Percentiles rank a stretch among this genome's conserved stretches.
Evolutionary conservation across 2,329 filamentous ascomycete species (phyloP).

Genomic region (Coniochaeta sp.): DNA sequence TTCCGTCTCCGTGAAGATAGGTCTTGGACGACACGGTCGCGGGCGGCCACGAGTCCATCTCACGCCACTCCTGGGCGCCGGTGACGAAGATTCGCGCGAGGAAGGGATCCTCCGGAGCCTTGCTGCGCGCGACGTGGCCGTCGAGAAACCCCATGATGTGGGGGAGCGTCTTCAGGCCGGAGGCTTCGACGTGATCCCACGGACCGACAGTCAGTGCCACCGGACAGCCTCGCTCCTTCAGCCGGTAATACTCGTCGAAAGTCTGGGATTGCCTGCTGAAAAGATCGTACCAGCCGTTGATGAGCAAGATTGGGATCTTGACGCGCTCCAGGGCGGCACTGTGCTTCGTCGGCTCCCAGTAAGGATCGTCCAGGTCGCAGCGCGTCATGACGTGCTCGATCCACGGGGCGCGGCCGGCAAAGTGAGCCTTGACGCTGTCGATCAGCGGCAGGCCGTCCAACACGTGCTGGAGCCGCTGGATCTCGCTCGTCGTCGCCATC

Average conservation of each 20-base stretch:
- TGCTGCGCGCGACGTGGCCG: not conserved
- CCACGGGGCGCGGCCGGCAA: not conserved
- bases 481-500: not conserved
- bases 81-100: not conserved
- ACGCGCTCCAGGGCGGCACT: not conserved
- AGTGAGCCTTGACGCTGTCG: not conserved
- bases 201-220: not conserved
- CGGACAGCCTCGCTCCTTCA: not conserved
- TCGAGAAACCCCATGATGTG: not conserved
- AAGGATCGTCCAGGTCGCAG: not conserved
- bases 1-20: not conserved
- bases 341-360: not conserved
- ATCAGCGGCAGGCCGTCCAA: not conserved
- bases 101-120: not conserved
- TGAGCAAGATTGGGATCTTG: not conserved
- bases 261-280: slow-evolving; percentile 1
- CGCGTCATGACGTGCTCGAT: not conserved
- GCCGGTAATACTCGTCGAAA: not conserved
- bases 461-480: not conserved
- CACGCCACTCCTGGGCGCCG: slow-evolving; percentile 3
- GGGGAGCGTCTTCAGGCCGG: not conserved
- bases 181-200: slow-evolving; percentile 1
- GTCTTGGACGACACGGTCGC: not conserved
- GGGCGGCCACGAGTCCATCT: slow-evolving; percentile 2
- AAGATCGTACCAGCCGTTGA: slow-evolving; percentile 3